Evolutionary conservation across 2,329 filamentous ascomycete species (phyloP), one percentile per base, ranked within the genome.

Genomic region (Phaeoacremonium minimum): DNA sequence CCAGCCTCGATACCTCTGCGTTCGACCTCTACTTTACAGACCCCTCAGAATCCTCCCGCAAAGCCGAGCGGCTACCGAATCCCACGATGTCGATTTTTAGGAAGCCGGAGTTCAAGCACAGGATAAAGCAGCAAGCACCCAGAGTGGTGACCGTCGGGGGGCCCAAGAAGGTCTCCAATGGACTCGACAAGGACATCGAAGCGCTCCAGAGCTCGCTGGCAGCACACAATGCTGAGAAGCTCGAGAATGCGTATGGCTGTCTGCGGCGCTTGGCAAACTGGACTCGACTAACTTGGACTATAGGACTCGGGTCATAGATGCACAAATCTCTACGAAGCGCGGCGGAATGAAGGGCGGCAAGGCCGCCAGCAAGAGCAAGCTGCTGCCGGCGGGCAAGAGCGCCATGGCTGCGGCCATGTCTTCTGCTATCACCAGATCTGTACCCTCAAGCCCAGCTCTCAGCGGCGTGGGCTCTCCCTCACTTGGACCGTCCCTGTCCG

Each of bases 21-120:
- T 72, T 73, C 58, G 77, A 82, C 37, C 58, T 83, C 17, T 82
- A 72, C 53, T 63, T 73, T 28, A 71, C 73, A 31, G 64, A 71
- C 42, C 66, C 71, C n/a, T 64, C 67, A 46, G 64, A 71, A 37
- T 62, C 67, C 4, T 60, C 63, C 14, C 59, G 60, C 46, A 61
- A 61, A 45, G 70, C 71, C 18, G 64, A 67, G 42, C 66, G 66
- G 46, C 53, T 79, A 16, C 66, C 73, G 17, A 59, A 69, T 15
- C 58, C 62, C n/a, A 66, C 71, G 15, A 71, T 70, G 50, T 70
- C 68, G 6, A 57, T 80, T 16, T 69, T 75, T 49, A 60, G 60
- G 40, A 67, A 66, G 38, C 63, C 42, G 48, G 32, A 61, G 49
- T 43, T 50, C 45, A n/a, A n/a, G n/a, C n/a, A n/a, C n/a, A n/a